Conservation (phyloP, 2,329 filamentous ascomycete species). For the Venturia oleaginea region DNA sequence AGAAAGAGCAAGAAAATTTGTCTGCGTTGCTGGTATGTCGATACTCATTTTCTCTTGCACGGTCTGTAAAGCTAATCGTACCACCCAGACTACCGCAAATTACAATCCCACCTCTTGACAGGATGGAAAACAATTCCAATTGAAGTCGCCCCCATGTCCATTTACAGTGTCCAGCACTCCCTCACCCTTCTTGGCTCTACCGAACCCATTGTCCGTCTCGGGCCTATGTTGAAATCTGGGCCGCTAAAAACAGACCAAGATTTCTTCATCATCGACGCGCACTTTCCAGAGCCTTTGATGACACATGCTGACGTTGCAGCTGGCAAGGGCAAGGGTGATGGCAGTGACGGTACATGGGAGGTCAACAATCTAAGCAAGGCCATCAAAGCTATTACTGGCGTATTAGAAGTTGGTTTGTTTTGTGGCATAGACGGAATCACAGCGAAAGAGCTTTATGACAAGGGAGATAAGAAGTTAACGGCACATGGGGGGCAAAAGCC, state of each 20-base stretch:
- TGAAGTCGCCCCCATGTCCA: conserved; percentile 81
- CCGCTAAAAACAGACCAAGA: conserved; percentile 79
- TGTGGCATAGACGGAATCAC: conserved; percentile 69
- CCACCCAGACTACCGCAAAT: conserved; percentile 72
- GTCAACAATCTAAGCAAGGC: conserved; percentile 63
- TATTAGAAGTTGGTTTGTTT: conserved; percentile 89
- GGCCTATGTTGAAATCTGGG: conserved; percentile 67
- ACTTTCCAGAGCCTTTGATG: conserved; percentile 62
- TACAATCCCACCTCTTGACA: conserved; percentile 63
- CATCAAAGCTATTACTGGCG: conserved; percentile 75
- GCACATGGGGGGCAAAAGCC: conserved; percentile 73
- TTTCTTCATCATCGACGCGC: conserved; percentile 87
- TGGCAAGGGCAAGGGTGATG: conserved; percentile 39
- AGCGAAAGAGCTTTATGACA: conserved; percentile 39
- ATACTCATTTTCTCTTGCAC: not conserved
- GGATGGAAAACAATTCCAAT: conserved; percentile 83
- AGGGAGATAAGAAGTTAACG: conserved; percentile 18
- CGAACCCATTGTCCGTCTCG: conserved; percentile 61
- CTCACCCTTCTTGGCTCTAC: conserved; percentile 65
- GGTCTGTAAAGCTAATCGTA: not conserved
- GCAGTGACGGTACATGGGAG: conserved; percentile 65
- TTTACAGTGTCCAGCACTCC: conserved; percentile 64
- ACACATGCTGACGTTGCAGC: conserved; percentile 48
- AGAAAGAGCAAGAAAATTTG: conserved; percentile 70
- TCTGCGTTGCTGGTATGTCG: conserved; percentile 68